These are phyloP conservation scores for Blastobotrys buckinghamii DNA, from an alignment of 1,139 yeast species.

Conservation along the genomic window DNA sequence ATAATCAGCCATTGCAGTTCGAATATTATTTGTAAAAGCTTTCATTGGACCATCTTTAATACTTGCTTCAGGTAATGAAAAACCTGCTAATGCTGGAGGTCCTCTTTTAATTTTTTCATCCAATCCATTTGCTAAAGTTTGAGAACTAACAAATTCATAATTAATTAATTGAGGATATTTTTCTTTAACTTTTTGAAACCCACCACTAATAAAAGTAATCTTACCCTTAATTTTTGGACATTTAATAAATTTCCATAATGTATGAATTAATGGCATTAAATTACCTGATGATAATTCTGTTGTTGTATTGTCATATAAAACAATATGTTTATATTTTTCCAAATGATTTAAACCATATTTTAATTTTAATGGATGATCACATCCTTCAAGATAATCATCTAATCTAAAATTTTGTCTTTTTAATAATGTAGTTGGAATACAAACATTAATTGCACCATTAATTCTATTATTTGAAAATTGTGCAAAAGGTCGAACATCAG, in stretches of 20 bases:
- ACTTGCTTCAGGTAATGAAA: conserved; percentile 23
- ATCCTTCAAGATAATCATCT: conserved; percentile 53
- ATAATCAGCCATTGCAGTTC: conserved; percentile 18
- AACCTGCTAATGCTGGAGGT: conserved; percentile 28
- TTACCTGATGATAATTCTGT: not conserved
- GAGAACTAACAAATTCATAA: not conserved
- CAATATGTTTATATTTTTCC: conserved; percentile 31
- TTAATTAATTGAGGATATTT: conserved; percentile 26
- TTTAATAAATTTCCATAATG: conserved; percentile 46
- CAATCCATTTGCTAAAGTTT: not conserved
- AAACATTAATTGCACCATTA: conserved; percentile 55
- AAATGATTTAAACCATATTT: conserved; percentile 24
- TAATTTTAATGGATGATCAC: conserved; percentile 35
- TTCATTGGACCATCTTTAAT: conserved; percentile 24
- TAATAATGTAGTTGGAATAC: conserved; percentile 72
- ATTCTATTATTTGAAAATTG: conserved; percentile 52
- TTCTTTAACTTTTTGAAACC: conserved; percentile 20
- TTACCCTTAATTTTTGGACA: conserved; percentile 26
- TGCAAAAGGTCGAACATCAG: conserved; percentile 69
- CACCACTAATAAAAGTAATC: conserved; percentile 30
- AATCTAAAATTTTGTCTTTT: conserved; percentile 62
- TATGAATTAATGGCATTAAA: conserved; percentile 25
- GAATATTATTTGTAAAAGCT: conserved; percentile 25
- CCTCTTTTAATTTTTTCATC: not conserved
- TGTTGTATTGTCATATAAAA: conserved; percentile 45